Base-by-base conservation (phyloP, 345 rosid species). In the Erucastrum elatum region DNA sequence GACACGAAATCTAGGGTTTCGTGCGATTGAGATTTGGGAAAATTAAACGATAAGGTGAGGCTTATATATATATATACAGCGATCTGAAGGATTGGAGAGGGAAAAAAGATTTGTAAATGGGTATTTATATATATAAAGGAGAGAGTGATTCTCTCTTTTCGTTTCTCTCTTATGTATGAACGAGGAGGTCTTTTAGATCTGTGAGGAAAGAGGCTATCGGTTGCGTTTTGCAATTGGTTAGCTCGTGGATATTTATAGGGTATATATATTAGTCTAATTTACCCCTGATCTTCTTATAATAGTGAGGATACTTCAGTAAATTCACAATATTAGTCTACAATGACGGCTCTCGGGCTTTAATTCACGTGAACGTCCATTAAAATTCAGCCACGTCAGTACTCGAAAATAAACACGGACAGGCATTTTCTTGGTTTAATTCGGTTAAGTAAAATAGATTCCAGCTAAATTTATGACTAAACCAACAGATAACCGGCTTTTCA, bases 1-100 rank as follows among this genome's bases (percentile, higher is more conserved):
- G 60, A 72, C 13, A 30, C 44, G 71, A 55, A 64, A 75, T 64
- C 76, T 64, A 70, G 80, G 83, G 76, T 80, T 80, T 58, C 13
- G 70, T 55, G 44, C 25, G 4, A 44, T 9, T 10, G 55, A 25
- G 35, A 35, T 11, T n/a, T 1, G 31, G 17, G 2, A 61, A 16
- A 59, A 21, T 21, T 21, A 21, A 21, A 21, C 21, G 15, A 61
- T 21, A 31, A 55, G 60, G 66, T 13, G 51, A 11, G 61, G 59
- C 44, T 64, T 75, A 30, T 75, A 80, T 65, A 75, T 41, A 33
- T 16, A 17, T 21, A 21, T 21, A 21, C 21, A 21, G 21, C 21
- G 60, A 72, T 71, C 27, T 25, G 68, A 35, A 78, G 70, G 55
- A 61, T 60, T 26, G 3, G 31, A 41, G 82, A 68, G 80, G 80